Evolutionary conservation across 768 basidiomycete species (phyloP).

Genomic region (Russula sp.): DNA sequence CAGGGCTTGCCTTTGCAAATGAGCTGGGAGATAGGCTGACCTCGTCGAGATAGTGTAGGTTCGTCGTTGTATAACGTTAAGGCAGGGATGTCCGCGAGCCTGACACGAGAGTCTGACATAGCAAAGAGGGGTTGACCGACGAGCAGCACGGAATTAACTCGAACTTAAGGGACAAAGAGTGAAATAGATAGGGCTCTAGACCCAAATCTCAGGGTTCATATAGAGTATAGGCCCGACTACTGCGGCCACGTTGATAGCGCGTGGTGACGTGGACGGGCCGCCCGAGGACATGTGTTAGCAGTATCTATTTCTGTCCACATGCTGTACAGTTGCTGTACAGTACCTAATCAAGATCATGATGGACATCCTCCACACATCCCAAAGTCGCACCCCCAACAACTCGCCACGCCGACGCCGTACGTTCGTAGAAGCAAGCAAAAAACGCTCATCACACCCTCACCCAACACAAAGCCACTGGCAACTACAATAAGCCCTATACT

Average conservation of each 20-base stretch:
- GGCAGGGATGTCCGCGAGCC: conserved; percentile 67
- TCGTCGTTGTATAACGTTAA: conserved; percentile 75
- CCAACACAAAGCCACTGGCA: conserved; percentile 93
- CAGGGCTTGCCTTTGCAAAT: conserved; percentile 79
- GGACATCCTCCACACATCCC: conserved; percentile 68
- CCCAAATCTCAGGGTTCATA: conserved; percentile 10
- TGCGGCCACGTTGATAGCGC: conserved; percentile 18
- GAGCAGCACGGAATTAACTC: background rate
- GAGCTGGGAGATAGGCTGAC: conserved; percentile 70
- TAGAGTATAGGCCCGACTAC: conserved; percentile 4
- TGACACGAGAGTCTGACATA: conserved; percentile 60
- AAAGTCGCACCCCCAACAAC: conserved; percentile 85
- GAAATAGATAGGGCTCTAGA: background rate
- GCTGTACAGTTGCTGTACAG: no score
- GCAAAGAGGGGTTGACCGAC: background rate
- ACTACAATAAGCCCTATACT: conserved; percentile 80
- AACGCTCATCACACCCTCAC: conserved; percentile 89
- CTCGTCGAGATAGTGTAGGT: conserved; percentile 63
- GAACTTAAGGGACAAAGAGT: background rate
- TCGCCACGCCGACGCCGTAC: conserved; percentile 66
- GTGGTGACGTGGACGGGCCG: conserved; percentile 21
- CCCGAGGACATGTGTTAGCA: conserved; percentile 28
- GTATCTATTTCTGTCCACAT: background rate
- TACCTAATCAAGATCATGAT: background rate
- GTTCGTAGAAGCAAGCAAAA: conserved; percentile 72